These are phyloP conservation scores for Termitomyces sp. DNA, from an alignment of 768 basidiomycete genomes.

Conservation along the genomic window DNA sequence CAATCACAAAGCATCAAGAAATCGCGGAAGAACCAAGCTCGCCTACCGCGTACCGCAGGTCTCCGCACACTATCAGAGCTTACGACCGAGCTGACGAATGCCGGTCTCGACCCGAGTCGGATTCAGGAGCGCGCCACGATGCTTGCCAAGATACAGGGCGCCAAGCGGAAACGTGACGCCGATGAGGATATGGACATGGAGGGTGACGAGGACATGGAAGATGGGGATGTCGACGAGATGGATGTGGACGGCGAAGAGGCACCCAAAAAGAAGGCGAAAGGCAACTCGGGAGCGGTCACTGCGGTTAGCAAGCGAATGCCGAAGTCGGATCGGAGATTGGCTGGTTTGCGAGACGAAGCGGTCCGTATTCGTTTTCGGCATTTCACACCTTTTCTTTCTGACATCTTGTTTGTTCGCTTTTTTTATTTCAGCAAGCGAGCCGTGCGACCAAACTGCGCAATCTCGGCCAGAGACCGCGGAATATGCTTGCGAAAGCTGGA, in stretches of 20 bases:
- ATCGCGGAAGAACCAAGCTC: conserved; percentile 79
- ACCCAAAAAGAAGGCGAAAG: conserved; percentile 59
- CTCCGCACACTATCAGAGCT: conserved; percentile 72
- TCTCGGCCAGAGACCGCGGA: conserved; percentile 81
- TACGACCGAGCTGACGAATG: conserved; percentile 74
- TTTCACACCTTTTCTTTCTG: background rate
- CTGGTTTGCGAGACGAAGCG: conserved; percentile 72
- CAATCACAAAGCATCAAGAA: conserved; percentile 77
- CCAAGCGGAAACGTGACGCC: conserved; percentile 63
- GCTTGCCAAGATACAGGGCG: conserved; percentile 68
- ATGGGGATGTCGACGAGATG: conserved; percentile 35
- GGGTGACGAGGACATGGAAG: conserved; percentile 36
- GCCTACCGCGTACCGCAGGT: conserved; percentile 70
- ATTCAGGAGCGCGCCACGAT: conserved; percentile 86
- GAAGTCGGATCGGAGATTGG: conserved; percentile 65
- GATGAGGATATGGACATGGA: conserved; percentile 61
- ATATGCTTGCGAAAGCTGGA: conserved; percentile 85
- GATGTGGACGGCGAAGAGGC: conserved; percentile 43
- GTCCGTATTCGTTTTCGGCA: conserved; percentile 32
- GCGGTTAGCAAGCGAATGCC: conserved; percentile 51
- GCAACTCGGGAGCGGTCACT: conserved; percentile 51
- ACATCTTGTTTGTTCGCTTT: conserved; percentile 5
- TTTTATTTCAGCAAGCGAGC: conserved; percentile 58
- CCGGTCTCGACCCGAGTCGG: conserved; percentile 83
- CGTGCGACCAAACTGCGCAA: conserved; percentile 81